A percentile compares a stretch with the other conserved stretches of the same genome.
phyloP scores from a whole-genome alignment of 495 filamentous ascomycete species.

The Bacidia rubella region DNA sequence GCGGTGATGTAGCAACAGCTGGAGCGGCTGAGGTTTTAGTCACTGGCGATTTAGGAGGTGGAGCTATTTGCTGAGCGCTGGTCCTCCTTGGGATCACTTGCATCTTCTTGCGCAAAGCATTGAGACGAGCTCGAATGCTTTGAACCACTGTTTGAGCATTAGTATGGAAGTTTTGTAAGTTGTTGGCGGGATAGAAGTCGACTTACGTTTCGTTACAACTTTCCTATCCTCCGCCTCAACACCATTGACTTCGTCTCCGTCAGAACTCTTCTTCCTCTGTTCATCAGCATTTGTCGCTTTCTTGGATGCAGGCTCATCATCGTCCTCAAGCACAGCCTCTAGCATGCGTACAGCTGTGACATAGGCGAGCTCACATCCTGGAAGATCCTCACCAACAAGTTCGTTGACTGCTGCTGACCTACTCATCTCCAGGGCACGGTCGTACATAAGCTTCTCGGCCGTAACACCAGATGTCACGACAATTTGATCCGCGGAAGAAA shows the following conservation, averaged over 20 bases:
- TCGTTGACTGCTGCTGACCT: conserved; percentile 88
- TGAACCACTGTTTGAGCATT: conserved; percentile 37
- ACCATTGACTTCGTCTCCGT: conserved; percentile 33
- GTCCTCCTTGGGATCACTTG: conserved; percentile 37
- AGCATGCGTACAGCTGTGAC: conserved; percentile 83
- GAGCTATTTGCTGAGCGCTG: conserved; percentile 10
- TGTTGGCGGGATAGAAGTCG: conserved; percentile 9
- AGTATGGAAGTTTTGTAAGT: conserved; percentile 15
- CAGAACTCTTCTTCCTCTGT: conserved; percentile 29
- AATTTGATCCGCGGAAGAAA: conserved; percentile 46
- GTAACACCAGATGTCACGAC: conserved; percentile 64
- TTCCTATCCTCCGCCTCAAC: conserved; percentile 62
- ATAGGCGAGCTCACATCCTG: conserved; percentile 85
- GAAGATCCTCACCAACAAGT: conserved; percentile 77
- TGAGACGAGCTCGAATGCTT: conserved; percentile 43
- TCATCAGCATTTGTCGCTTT: conserved; percentile 24
- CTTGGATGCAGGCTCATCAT: conserved; percentile 44
- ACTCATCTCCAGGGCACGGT: conserved; percentile 93
- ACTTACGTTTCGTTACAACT: conserved; percentile 55
- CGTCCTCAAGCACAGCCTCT: conserved; percentile 81
- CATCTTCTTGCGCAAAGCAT: conserved; percentile 43
- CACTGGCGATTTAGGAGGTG: conserved; percentile 13
- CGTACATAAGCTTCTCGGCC: conserved; percentile 95
- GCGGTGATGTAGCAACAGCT: conserved; percentile 23
- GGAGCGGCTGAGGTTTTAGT: conserved; percentile 8